Evolutionary conservation across 2,329 filamentous ascomycete genomes (phyloP).

Genomic region (Cordyceps farinosa): DNA sequence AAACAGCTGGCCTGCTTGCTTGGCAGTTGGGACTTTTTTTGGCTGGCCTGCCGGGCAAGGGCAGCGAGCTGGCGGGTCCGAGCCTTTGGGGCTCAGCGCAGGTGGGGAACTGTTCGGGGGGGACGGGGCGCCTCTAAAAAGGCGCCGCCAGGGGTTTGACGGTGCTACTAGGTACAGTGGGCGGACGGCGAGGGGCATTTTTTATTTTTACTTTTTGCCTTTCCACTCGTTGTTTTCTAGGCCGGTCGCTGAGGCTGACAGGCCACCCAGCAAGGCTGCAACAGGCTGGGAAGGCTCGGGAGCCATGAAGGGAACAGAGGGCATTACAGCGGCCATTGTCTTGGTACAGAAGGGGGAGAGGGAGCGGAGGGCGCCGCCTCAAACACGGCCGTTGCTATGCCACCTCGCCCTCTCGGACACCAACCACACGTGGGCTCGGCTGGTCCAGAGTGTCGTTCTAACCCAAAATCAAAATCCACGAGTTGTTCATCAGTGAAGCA

Average conservation of each 20-base stretch:
- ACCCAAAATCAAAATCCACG: background rate
- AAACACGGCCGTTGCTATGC: conserved; percentile 3
- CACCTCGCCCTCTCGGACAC: background rate
- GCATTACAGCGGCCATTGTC: too few species aligned
- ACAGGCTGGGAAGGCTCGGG: too few species aligned
- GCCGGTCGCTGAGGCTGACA: too few species aligned
- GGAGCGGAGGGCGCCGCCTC: background rate
- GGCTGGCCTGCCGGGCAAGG: background rate
- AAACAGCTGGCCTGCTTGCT: background rate
- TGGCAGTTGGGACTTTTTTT: background rate
- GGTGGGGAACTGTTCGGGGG: background rate
- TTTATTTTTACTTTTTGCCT: too few species aligned
- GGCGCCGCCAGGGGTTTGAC: background rate
- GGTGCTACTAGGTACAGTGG: background rate
- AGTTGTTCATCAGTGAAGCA: background rate
- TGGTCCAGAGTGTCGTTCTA: background rate
- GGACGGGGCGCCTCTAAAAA: background rate
- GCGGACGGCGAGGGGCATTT: too few species aligned
- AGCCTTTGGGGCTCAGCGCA: conserved; percentile 13
- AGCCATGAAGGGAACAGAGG: too few species aligned
- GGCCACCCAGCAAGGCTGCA: too few species aligned
- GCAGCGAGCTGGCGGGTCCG: conserved; percentile 7
- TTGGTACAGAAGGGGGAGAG: too few species aligned
- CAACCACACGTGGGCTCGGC: conserved; percentile 1
- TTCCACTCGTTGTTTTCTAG: too few species aligned